Percentiles rank a stretch among this genome's conserved stretches.
These are phyloP conservation scores for Tilletia walkeri DNA, from an alignment of 1,284 basidiomycete species.

Conservation along the genomic window DNA sequence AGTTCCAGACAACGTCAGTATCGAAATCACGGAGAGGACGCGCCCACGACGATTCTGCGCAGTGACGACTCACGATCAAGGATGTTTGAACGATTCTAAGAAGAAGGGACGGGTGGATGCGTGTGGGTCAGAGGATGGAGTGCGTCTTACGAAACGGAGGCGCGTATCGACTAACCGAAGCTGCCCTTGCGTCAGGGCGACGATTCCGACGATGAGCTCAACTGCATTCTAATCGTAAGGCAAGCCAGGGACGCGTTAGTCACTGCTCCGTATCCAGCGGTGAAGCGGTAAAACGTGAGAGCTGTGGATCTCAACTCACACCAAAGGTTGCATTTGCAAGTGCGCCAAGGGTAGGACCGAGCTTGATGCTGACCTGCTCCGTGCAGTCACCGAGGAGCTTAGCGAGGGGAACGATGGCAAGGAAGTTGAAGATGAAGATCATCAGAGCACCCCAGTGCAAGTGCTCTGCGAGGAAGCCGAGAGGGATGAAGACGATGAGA, in stretches of 20 bases:
- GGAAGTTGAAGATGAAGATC: constrained; percentile 52
- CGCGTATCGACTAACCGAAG: constrained; percentile 26
- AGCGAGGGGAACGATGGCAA: constrained; percentile 54
- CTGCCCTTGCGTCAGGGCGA: constrained; percentile 65
- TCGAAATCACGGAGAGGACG: not conserved
- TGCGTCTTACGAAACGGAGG: not conserved
- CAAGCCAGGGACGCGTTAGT: constrained; percentile 28
- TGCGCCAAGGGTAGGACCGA: constrained; percentile 52
- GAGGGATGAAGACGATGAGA: constrained; percentile 53
- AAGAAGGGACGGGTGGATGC: not conserved
- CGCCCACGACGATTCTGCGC: no score
- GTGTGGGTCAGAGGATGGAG: not conserved
- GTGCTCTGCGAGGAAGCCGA: constrained; percentile 48
- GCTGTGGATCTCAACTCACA: not conserved
- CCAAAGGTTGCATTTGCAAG: constrained; percentile 49
- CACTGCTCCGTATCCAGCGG: not conserved
- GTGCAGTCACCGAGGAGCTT: constrained; percentile 54
- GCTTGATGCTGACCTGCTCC: constrained; percentile 47
- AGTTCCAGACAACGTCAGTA: not conserved
- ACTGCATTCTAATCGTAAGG: constrained; percentile 39
- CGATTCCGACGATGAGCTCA: constrained; percentile 61
- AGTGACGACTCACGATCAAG: constrained; percentile 31
- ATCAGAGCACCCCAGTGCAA: constrained; percentile 43
- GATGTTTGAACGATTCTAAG: constrained; percentile 48
- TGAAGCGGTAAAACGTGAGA: not conserved